Evolutionary conservation across 192 early-diverging fungal genomes (phyloP).

Genomic region (Dissophora globulifera): DNA sequence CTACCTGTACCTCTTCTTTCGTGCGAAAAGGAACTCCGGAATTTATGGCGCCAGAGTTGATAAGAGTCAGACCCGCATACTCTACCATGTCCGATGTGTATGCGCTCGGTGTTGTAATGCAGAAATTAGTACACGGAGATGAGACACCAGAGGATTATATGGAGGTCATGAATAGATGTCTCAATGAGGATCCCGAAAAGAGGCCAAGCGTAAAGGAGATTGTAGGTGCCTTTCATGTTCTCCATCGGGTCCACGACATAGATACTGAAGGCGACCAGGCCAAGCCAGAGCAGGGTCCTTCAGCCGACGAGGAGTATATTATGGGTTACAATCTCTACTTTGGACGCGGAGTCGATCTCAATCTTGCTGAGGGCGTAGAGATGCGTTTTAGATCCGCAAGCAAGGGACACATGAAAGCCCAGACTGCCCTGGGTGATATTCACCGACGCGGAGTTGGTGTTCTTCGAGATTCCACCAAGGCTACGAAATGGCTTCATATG

Average conservation of each 20-base stretch:
- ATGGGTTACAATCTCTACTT: slow-evolving; percentile 28
- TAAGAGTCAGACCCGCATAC: not conserved
- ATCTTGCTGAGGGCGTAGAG: slow-evolving; percentile 48
- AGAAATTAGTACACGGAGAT: slow-evolving; percentile 4
- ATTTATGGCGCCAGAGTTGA: slow-evolving; percentile 15
- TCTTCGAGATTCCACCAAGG: slow-evolving; percentile 24
- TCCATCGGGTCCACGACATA: not conserved
- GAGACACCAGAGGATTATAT: not conserved
- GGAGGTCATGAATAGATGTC: not conserved
- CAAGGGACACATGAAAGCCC: slow-evolving; percentile 1
- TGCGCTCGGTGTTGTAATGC: slow-evolving; percentile 29
- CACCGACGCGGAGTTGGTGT: slow-evolving; percentile 3
- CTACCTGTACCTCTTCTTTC: not conserved
- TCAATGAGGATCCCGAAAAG: not conserved
- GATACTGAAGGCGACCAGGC: not conserved
- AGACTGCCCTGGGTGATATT: slow-evolving; percentile 2
- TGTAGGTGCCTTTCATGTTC: not conserved
- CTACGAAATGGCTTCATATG: slow-evolving; percentile 25
- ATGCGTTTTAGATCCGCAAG: not conserved
- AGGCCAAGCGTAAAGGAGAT: not conserved
- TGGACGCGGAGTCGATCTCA: slow-evolving; percentile 50
- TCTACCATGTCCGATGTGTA: slow-evolving; percentile 22
- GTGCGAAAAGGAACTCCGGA: not conserved
- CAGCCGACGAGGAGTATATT: slow-evolving; percentile 55
- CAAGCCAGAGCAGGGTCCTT: not conserved